Base-by-base conservation (phyloP, 805 yeast genomes). In the Starmerella tilneyi region DNA sequence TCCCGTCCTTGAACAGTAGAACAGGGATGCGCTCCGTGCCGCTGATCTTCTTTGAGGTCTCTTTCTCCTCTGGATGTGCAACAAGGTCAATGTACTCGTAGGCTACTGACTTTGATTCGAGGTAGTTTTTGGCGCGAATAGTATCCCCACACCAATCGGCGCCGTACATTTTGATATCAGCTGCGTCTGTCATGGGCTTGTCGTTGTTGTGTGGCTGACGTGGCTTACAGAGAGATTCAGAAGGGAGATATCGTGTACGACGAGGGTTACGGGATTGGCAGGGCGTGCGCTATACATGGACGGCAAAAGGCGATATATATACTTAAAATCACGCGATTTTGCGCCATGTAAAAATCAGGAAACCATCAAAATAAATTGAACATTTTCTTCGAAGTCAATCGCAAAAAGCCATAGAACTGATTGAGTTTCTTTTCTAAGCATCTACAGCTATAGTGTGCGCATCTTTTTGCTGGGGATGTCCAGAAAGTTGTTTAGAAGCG, bases 61-160 rank as follows among this genome's bases (percentile, higher is more conserved):
- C 39, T 39, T 50, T 50, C 33, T 48, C 45, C 33, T 50, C 55
- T 9, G 59, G 57, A 17, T 48, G 42, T 11, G 50, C 51, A 11
- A 44, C 55, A 15, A 55, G 50, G 23, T 55, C 59, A 20, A 54
- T 47, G 47, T 47, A 55, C 24, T 52, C 47, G 42, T 45, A 55
- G 22, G 42, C 31, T 19, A 45, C 41, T 8, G 51, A 41, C 39
- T 42, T 47, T 15, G 35, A 20, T 8, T 45, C 47, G 12, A 54
- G 46, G 6, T 39, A 46, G 9, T 34, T 42, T 41, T 50, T 52
- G 4, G 57, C 53, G n/a, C 59, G 49, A 16, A 49, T 40, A n/a
- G 53, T 48, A 39, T 55, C 59, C 24, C 57, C 55, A 42, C 59
- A 55, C 59, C 59, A 55, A 35, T 54, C 56, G 26, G 56, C 59